A percentile compares a stretch with the other conserved stretches of the same genome.
Evolutionary conservation across 768 basidiomycete species (phyloP).

Genomic region (Boletus rex-veris): DNA sequence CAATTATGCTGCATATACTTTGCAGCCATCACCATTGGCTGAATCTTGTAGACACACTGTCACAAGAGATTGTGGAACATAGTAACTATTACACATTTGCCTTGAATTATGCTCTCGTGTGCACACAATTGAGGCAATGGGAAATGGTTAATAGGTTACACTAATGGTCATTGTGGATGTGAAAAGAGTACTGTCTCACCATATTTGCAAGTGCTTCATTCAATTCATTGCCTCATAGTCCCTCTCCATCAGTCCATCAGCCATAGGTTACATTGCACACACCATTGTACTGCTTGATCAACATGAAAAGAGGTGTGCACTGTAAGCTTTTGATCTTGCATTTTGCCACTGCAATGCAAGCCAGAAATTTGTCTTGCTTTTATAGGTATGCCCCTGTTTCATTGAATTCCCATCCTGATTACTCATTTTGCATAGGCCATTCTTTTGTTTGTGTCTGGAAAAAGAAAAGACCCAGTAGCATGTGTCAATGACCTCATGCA

Average conservation of each 20-base stretch:
- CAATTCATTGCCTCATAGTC: background rate
- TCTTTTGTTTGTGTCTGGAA: background rate
- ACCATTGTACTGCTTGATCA: background rate
- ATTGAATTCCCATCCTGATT: background rate
- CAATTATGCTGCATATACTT: no score
- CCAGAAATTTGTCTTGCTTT: background rate
- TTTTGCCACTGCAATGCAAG: background rate
- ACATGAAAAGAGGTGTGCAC: background rate
- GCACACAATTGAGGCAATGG: background rate
- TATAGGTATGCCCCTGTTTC: background rate
- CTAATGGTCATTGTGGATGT: background rate
- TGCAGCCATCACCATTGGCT: no score
- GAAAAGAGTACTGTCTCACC: background rate
- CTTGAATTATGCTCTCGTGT: slow-evolving; percentile 1
- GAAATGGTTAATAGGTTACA: no score
- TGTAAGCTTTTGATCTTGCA: background rate
- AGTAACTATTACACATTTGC: no score
- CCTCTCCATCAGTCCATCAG: background rate
- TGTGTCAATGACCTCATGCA: background rate
- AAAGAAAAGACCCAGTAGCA: background rate
- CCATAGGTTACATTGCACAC: background rate
- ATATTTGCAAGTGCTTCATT: background rate
- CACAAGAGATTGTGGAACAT: no score
- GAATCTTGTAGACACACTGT: background rate
- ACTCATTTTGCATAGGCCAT: background rate